Percentiles rank a stretch among this genome's conserved stretches.
Conservation (phyloP, 352 stramenopile genomes). For the Pythium inflatum region DNA sequence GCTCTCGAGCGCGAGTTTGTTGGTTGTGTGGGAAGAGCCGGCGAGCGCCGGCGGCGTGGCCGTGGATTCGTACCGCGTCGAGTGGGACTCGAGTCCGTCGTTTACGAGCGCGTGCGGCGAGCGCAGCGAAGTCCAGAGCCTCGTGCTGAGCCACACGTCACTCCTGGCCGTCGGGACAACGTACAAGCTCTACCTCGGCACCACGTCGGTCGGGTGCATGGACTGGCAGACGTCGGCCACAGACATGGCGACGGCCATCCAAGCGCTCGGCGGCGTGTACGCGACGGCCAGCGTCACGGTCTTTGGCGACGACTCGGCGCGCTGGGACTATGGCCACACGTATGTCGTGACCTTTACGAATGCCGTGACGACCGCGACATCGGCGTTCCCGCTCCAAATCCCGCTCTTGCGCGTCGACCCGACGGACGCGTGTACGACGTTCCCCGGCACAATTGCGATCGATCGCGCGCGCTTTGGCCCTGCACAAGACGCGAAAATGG, state of each 20-base stretch:
- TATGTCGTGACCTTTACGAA: conserved; percentile 64
- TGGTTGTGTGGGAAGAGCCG: conserved; percentile 81
- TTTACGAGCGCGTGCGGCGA: conserved; percentile 87
- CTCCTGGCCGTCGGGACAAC: conserved; percentile 13
- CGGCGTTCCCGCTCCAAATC: conserved; percentile 45
- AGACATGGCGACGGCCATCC: conserved; percentile 39
- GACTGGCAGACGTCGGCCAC: conserved; percentile 33
- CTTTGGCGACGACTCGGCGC: conserved; percentile 55
- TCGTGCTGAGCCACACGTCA: conserved; percentile 38
- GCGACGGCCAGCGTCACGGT: conserved; percentile 35
- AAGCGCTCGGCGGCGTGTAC: conserved; percentile 36
- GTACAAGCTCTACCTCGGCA: conserved; percentile 42
- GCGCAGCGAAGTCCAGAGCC: conserved; percentile 65
- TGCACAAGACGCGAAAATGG: conserved; percentile 49
- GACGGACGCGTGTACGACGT: conserved; percentile 39
- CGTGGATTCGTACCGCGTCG: conserved; percentile 90
- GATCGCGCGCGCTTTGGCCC: conserved; percentile 56
- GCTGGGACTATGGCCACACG: conserved; percentile 75
- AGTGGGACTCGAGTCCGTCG: conserved; percentile 93
- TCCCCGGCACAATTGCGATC: conserved; percentile 32
- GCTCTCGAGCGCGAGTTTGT: conserved; percentile 56
- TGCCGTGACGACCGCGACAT: conserved; percentile 42
- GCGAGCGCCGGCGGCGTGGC: conserved; percentile 77
- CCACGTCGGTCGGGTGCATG: conserved; percentile 42
- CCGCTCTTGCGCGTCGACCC: conserved; percentile 41